Evolutionary conservation across 106 monocot genomes (phyloP).

Genomic region (Phalaenopsis aphrodite): DNA sequence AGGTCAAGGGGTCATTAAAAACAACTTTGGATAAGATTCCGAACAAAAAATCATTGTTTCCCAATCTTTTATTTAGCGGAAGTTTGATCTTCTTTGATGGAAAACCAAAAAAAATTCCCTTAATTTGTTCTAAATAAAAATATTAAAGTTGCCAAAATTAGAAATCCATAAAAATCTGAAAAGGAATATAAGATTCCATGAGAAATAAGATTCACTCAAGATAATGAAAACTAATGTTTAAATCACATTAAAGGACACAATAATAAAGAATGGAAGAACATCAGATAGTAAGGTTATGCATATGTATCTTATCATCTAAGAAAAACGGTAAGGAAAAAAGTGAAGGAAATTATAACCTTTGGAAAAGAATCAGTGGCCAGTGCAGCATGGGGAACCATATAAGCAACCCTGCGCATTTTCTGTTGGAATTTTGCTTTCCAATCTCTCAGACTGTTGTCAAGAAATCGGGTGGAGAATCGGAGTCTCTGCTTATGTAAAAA

Average conservation of each 20-base stretch:
- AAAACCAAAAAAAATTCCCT: too few relatives aligned
- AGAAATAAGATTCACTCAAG: too few relatives aligned
- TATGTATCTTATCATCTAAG: not conserved
- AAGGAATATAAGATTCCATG: too few relatives aligned
- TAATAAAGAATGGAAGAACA: not conserved
- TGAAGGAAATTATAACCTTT: slow-evolving; percentile 27
- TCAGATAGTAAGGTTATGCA: not conserved
- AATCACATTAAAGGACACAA: slow-evolving; percentile 2
- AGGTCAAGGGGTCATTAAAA: too few relatives aligned
- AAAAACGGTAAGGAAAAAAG: not conserved
- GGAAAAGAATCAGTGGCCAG: slow-evolving; percentile 44
- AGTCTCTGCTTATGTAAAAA: slow-evolving; percentile 8
- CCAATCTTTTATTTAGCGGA: too few relatives aligned
- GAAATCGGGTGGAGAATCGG: slow-evolving; percentile 27
- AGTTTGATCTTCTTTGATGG: too few relatives aligned
- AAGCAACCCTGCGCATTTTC: not conserved
- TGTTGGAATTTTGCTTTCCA: not conserved
- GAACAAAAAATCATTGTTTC: too few relatives aligned
- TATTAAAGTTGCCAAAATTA: too few relatives aligned
- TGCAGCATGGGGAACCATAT: slow-evolving; percentile 28
- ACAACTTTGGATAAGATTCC: too few relatives aligned
- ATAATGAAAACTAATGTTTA: not conserved
- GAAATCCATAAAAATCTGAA: too few relatives aligned
- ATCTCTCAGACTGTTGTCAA: slow-evolving; percentile 18
- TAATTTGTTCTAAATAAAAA: too few relatives aligned